Percentiles rank a stretch among this genome's conserved stretches.
phyloP scores from a whole-genome alignment of 108 stramenopile species.

The Fistulifera pelliculosa region DNA sequence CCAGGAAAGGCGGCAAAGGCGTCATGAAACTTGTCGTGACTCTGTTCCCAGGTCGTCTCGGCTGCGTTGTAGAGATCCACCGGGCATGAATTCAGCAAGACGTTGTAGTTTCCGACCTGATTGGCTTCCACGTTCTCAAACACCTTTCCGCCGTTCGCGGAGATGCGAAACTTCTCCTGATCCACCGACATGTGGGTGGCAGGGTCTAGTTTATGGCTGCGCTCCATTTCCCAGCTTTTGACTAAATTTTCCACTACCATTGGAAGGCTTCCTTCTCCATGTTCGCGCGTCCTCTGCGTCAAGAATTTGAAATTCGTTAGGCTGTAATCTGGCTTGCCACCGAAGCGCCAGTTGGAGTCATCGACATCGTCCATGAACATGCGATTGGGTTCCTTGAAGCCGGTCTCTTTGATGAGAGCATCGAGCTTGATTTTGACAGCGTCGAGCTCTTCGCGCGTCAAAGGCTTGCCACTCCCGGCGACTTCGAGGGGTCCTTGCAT shows the following conservation, averaged over 20 bases:
- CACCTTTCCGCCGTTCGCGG: constrained; percentile 35
- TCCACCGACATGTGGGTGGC: constrained; percentile 20
- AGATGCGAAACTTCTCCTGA: constrained; percentile 21
- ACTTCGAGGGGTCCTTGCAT: constrained; percentile 19
- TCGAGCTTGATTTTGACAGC: constrained; percentile 16
- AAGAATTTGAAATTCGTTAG: constrained; percentile 25
- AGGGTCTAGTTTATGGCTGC: constrained; percentile 26
- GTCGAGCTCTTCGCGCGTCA: constrained; percentile 20
- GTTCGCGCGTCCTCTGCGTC: constrained; percentile 20
- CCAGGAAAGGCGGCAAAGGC: constrained; percentile 53
- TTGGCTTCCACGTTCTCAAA: constrained; percentile 29
- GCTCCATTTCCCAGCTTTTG: constrained; percentile 50
- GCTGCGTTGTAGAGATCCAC: constrained; percentile 24
- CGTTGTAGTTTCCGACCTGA: constrained; percentile 40
- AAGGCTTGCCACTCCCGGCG: constrained; percentile 15
- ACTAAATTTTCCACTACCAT: constrained; percentile 31
- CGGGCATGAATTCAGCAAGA: constrained; percentile 26
- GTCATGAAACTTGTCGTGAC: constrained; percentile 33
- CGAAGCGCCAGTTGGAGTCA: constrained; percentile 15
- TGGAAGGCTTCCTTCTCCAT: constrained; percentile 23
- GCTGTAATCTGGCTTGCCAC: constrained; percentile 34
- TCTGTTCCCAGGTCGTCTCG: constrained; percentile 27
- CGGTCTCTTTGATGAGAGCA: constrained; percentile 9
- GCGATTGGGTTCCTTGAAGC: constrained; percentile 15
- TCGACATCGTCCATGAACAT: constrained; percentile 14